phyloP scores from a whole-genome alignment of 176 grass and related monocot genomes.

The Musa beccarii region DNA sequence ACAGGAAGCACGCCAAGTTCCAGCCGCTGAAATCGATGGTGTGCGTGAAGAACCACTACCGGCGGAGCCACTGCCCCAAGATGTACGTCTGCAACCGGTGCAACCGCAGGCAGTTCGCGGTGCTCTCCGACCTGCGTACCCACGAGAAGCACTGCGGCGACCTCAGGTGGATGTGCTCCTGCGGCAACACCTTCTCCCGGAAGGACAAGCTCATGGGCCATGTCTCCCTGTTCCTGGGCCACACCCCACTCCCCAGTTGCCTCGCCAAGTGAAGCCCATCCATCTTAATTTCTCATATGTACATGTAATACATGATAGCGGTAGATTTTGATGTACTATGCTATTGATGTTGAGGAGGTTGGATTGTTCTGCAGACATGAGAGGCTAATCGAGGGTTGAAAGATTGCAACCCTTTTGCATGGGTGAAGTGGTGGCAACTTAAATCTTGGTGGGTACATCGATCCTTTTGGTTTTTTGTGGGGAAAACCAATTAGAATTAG shows the following conservation, averaged over 20 bases:
- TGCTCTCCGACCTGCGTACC: slow-evolving; percentile 83
- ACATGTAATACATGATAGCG: too few relatives aligned
- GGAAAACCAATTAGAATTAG: too few relatives aligned
- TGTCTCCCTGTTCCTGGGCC: slow-evolving; percentile 54
- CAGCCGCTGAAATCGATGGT: slow-evolving; percentile 80
- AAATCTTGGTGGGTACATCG: too few relatives aligned
- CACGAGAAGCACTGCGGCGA: slow-evolving; percentile 97
- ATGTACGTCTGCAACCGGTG: slow-evolving; percentile 98
- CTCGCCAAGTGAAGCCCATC: neutral
- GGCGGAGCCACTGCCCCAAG: slow-evolving; percentile 93
- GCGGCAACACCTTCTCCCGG: slow-evolving; percentile 76
- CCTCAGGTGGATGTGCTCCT: slow-evolving; percentile 81
- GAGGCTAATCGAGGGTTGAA: too few relatives aligned
- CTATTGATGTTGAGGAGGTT: too few relatives aligned
- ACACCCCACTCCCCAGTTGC: slow-evolving; percentile 32
- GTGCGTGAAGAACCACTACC: slow-evolving; percentile 96
- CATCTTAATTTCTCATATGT: too few relatives aligned
- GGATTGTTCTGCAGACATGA: too few relatives aligned
- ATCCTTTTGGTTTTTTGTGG: too few relatives aligned
- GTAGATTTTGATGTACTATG: too few relatives aligned
- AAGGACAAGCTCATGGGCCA: slow-evolving; percentile 92
- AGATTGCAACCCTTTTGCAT: too few relatives aligned
- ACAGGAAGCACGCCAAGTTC: slow-evolving; percentile 73
- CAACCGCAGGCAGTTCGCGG: slow-evolving; percentile 75
- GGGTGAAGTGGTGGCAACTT: too few relatives aligned